phyloP scores from a whole-genome alignment of 768 basidiomycete species.

The Tephrocybe sp. region DNA sequence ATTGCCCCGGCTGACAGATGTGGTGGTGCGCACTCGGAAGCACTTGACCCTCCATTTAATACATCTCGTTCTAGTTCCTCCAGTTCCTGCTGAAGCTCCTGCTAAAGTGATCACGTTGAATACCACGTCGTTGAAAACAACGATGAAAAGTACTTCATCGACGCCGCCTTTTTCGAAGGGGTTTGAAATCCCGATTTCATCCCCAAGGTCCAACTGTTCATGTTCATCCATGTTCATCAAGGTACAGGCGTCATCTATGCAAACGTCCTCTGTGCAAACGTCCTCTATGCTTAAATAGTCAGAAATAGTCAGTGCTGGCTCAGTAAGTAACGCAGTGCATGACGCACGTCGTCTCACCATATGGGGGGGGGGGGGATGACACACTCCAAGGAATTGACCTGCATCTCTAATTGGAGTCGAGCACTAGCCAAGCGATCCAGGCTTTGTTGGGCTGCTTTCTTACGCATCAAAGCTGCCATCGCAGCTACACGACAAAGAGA shows the following conservation, averaged over 20 bases:
- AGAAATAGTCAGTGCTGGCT: neutral
- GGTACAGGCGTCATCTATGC: conserved; percentile 80
- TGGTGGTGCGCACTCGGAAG: conserved; percentile 86
- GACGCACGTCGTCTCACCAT: conserved; percentile 94
- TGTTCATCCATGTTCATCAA: conserved; percentile 90
- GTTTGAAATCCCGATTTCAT: conserved; percentile 85
- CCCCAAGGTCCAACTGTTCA: conserved; percentile 89
- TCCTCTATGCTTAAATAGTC: conserved; percentile 1
- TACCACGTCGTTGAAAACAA: conserved; percentile 3
- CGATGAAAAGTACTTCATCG: conserved; percentile 62
- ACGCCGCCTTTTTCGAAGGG: conserved; percentile 53
- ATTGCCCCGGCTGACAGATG: conserved; percentile 71
- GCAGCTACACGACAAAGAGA: conserved; percentile 54
- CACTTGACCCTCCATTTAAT: conserved; percentile 79
- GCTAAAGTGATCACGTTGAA: conserved; percentile 40
- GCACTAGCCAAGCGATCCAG: conserved; percentile 83
- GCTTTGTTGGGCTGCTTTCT: conserved; percentile 87
- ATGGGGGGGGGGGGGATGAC: conserved; percentile 90
- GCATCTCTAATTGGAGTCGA: conserved; percentile 89
- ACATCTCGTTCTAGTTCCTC: conserved; percentile 87
- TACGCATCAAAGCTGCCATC: conserved; percentile 85
- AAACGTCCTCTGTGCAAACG: conserved; percentile 55
- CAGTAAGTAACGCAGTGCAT: neutral
- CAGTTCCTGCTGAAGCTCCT: conserved; percentile 75
- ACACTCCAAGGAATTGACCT: conserved; percentile 94